Base-by-base conservation (phyloP, 2,329 filamentous ascomycete species). In the Ciborinia camelliae region DNA sequence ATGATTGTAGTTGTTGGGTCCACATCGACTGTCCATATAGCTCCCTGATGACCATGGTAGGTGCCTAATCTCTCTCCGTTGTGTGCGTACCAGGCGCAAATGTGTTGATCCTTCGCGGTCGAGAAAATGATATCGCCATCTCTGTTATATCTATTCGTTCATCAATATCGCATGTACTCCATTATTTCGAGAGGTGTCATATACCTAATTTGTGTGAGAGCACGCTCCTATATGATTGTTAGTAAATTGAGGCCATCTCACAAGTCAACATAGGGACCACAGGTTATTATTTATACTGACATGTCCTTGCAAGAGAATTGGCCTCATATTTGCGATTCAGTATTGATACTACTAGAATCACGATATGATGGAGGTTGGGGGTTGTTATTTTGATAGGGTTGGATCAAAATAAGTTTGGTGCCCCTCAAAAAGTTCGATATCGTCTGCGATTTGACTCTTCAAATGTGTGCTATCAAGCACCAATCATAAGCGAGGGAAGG, bases 71-170 rank as follows among this genome's bases (percentile, higher is more conserved):
- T 90, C 84, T 99, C 95, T 81, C 95, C 95, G 80, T 99, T 99
- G 82, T 96, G 92, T 71, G 92, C 90, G 81, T 87, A 98, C 95
- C 95, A 99, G 71, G 87, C 94, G 84, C 94, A 97, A 75, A 97
- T 92, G 76, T 96, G 87, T 81, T 97, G 94, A 80, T 98, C 94
- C 82, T 98, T 98, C 73, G 92, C 87, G 67, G 92, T 91, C 69
- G 93, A 97, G 84, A 98, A 97, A 77, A 98, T 88, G 72, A 98
- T 86, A 77, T 99, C 95, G 81, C 95, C 95, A 81, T 99, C 95
- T 79, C 87, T 86, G 81, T 93, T 96, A 82, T 91, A 97, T 77
- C 89, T 92, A 47, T 39, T 54, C 43, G 20, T 55, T 8, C 43
- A 64, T 74, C 65, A 74, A 68, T 66, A 64, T 32, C 32, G 37